Percentiles rank a stretch among this genome's conserved stretches.
phyloP scores from a whole-genome alignment of 441 rosid genomes.

The Croton setiger region DNA sequence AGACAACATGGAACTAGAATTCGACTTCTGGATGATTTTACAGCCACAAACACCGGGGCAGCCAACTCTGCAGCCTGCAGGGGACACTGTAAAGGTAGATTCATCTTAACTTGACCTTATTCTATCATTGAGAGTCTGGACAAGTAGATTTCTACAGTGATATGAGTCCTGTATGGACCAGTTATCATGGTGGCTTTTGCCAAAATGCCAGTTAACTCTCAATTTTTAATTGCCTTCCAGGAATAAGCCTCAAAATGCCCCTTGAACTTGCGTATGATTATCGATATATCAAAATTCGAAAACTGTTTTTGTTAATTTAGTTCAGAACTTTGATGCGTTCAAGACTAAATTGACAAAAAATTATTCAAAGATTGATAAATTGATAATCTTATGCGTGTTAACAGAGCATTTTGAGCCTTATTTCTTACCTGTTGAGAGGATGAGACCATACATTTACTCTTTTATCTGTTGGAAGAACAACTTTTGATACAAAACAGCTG shows the following conservation, averaged over 20 bases:
- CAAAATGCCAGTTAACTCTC: constrained; percentile 18
- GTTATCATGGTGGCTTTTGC: constrained; percentile 17
- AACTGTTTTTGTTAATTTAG: no score
- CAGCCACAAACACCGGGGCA: constrained; percentile 22
- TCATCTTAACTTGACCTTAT: constrained; percentile 27
- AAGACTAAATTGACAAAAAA: no score
- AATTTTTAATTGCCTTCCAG: constrained; percentile 7
- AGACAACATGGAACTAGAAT: constrained; percentile 26
- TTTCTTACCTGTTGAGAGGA: background rate
- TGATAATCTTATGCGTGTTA: no score
- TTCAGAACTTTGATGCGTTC: no score
- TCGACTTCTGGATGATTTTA: constrained; percentile 19
- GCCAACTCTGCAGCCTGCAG: constrained; percentile 11
- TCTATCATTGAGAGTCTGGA: constrained; percentile 23
- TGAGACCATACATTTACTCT: constrained; percentile 19
- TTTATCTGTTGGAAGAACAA: constrained; percentile 10
- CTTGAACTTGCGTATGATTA: no score
- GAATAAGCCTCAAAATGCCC: no score
- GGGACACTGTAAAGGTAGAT: constrained; percentile 20
- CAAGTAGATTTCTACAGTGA: constrained; percentile 10
- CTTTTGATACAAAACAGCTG: constrained; percentile 15
- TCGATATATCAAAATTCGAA: no score
- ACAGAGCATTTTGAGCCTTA: no score
- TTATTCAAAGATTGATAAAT: no score
- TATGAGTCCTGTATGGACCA: constrained; percentile 21